Evolutionary conservation across 2,329 filamentous ascomycete species (phyloP).

Genomic region (Talaromyces marneffei): DNA sequence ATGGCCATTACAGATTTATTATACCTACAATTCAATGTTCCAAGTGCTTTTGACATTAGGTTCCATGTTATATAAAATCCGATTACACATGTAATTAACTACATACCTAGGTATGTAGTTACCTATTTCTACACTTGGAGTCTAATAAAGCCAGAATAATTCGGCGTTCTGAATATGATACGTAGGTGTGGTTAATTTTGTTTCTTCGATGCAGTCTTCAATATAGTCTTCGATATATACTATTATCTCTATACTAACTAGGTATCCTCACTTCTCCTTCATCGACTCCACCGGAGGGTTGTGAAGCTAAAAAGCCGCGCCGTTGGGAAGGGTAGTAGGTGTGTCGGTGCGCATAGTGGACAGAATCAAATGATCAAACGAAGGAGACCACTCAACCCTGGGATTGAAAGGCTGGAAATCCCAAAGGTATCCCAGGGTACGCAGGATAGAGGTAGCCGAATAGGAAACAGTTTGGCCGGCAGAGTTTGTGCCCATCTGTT

Average conservation of each 20-base stretch:
- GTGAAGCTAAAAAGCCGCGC: background rate
- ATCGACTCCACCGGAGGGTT: background rate
- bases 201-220: background rate
- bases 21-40: too few species aligned
- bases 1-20: too few species aligned
- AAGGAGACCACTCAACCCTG: constrained; percentile 36
- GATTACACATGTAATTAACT: too few species aligned
- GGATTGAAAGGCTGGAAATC: constrained; percentile 36
- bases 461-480: constrained; percentile 37
- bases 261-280: background rate
- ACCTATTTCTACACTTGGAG: background rate
- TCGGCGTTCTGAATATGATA: background rate
- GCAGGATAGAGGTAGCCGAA: constrained; percentile 42
- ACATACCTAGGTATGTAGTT: too few species aligned
- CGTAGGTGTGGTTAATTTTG: background rate
- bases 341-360: constrained; percentile 17
- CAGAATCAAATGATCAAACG: constrained; percentile 31
- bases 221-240: background rate
- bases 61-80: too few species aligned
- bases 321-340: background rate
- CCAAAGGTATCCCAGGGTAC: constrained; percentile 41
- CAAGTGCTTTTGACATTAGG: too few species aligned
- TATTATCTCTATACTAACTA: too few species aligned
- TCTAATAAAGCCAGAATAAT: too few species aligned
- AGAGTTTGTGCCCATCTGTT: constrained; percentile 29